A percentile compares a stretch with the other conserved stretches of the same genome.
phyloP scores from a whole-genome alignment of 2,329 filamentous ascomycete species.

The Pseudocercospora cruenta region DNA sequence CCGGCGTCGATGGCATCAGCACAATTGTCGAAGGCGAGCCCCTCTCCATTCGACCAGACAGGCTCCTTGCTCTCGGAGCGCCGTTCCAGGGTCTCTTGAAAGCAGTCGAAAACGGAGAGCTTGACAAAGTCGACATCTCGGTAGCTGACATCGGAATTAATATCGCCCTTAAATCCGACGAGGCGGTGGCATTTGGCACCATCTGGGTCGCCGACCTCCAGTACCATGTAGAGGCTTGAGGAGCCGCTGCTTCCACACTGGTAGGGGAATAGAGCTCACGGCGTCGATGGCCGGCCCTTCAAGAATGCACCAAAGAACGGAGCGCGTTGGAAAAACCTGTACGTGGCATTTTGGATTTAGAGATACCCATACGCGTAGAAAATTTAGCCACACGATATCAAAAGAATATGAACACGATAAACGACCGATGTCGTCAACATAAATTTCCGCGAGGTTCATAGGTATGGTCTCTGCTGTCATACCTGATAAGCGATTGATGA shows the following conservation, averaged over 20 bases:
- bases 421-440: too few species aligned
- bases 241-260: not conserved
- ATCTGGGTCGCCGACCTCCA: conserved; percentile 72
- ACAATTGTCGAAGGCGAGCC: conserved; percentile 71
- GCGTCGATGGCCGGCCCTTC: not conserved
- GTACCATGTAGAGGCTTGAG: conserved; percentile 19
- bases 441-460: too few species aligned
- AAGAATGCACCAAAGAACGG: not conserved
- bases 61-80: conserved; percentile 82
- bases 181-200: conserved; percentile 85
- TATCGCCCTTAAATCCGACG: conserved; percentile 79
- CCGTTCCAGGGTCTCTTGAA: conserved; percentile 84
- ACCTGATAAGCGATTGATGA: too few species aligned
- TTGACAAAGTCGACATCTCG: conserved; percentile 66
- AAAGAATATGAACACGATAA: too few species aligned
- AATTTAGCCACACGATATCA: not conserved
- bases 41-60: conserved; percentile 79
- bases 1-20: conserved; percentile 72
- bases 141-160: conserved; percentile 87
- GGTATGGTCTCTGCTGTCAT: too few species aligned
- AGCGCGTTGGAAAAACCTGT: not conserved
- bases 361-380: conserved; percentile 2
- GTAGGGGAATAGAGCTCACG: not conserved
- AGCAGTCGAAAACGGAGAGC: conserved; percentile 67
- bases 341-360: not conserved